A percentile compares a stretch with the other conserved stretches of the same genome.
phyloP scores from a whole-genome alignment of 495 filamentous ascomycete genomes.

The Penicillium paxilli region DNA sequence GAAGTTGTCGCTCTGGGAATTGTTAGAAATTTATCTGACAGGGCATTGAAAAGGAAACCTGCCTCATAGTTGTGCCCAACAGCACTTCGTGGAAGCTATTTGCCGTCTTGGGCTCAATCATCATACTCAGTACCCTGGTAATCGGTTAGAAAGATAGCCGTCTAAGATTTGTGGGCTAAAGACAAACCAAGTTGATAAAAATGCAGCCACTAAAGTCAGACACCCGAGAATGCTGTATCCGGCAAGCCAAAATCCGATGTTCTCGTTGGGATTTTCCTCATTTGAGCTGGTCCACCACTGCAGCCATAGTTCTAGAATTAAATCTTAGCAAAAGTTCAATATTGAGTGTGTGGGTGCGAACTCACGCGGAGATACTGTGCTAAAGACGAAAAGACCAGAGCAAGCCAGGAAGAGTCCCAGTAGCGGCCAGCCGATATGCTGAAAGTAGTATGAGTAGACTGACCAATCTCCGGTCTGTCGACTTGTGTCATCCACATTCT shows the following conservation, averaged over 20 bases:
- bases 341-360: not conserved
- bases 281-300: constrained; percentile 31
- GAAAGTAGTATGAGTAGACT: constrained; percentile 33
- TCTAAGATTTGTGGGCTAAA: not conserved
- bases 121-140: constrained; percentile 18
- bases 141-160: not conserved
- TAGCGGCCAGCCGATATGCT: constrained; percentile 28
- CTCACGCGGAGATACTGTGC: constrained; percentile 22
- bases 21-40: not conserved
- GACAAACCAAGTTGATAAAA: constrained; percentile 15
- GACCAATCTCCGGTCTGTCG: constrained; percentile 33
- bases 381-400: constrained; percentile 28
- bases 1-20: constrained; percentile 20
- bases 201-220: constrained; percentile 14
- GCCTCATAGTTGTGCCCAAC: constrained; percentile 21
- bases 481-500: constrained; percentile 19
- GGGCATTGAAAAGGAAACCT: not conserved
- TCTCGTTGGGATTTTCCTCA: constrained; percentile 24
- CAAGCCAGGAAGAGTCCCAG: constrained; percentile 18
- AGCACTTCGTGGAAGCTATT: constrained; percentile 21
- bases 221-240: constrained; percentile 17
- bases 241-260: constrained; percentile 32
- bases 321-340: not conserved
- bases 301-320: constrained; percentile 29
- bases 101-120: constrained; percentile 20